phyloP scores from a whole-genome alignment of 2,329 filamentous ascomycete genomes.

The Aspergillus phoenicis region DNA sequence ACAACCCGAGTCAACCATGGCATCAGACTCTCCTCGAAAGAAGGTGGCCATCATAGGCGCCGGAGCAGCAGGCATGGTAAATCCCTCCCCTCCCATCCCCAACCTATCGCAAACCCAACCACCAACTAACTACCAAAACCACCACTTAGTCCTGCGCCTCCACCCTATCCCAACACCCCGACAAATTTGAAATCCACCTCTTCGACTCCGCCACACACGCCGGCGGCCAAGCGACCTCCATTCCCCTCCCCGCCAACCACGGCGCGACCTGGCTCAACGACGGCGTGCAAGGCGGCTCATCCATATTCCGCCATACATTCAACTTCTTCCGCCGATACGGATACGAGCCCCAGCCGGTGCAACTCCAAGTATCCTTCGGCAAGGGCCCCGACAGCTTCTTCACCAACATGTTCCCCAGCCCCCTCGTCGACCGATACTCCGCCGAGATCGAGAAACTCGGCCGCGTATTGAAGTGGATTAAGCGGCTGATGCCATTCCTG shows the following conservation, averaged over 20 bases:
- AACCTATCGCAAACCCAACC: not conserved
- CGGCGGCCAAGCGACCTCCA: conserved; percentile 63
- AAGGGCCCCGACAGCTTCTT: conserved; percentile 61
- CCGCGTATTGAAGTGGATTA: conserved; percentile 57
- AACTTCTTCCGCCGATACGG: conserved; percentile 63
- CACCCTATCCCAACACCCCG: conserved; percentile 65
- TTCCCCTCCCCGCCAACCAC: conserved; percentile 57
- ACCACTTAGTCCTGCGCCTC: conserved; percentile 62
- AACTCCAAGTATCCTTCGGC: conserved; percentile 63
- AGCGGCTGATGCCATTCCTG: conserved; percentile 58
- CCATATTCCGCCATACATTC: conserved; percentile 65
- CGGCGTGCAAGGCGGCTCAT: conserved; percentile 63
- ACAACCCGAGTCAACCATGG: not conserved
- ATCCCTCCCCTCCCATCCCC: not conserved
- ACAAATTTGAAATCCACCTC: conserved; percentile 67
- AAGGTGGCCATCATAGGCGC: conserved; percentile 63
- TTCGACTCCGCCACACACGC: conserved; percentile 62
- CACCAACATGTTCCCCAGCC: conserved; percentile 63
- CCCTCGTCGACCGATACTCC: conserved; percentile 58
- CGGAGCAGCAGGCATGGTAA: conserved; percentile 64
- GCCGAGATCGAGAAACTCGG: conserved; percentile 59
- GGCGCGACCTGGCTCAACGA: conserved; percentile 64
- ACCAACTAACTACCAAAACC: not conserved
- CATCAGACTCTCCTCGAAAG: conserved; percentile 33
- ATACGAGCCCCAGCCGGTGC: conserved; percentile 59